Evolutionary conservation across 257 asterid genomes (phyloP).

Genomic region (Avicennia marina): DNA sequence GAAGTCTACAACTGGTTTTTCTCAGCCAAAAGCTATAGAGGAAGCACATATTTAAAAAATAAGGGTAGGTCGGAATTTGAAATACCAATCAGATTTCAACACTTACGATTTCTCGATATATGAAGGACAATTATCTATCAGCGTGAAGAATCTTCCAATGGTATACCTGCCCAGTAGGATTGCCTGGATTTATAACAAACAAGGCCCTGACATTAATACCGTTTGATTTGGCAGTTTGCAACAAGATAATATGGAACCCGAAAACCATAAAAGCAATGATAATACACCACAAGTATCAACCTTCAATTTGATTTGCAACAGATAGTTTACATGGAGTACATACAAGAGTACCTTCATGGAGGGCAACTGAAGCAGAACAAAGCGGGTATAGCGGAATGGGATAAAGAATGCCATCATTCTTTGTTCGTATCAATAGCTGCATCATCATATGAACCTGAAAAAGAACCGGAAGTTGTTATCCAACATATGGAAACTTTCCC

Average conservation of each 20-base stretch:
- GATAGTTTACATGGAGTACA: constrained; percentile 10
- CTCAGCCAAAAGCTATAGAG: constrained; percentile 33
- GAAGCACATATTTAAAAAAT: no score
- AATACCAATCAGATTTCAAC: no score
- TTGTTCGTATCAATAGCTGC: constrained; percentile 79
- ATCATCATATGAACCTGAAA: constrained; percentile 98
- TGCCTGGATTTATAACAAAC: constrained; percentile 97
- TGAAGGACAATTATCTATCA: no score
- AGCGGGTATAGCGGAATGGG: constrained; percentile 99
- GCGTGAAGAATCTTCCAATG: no score
- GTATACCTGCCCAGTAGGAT: constrained; percentile 95
- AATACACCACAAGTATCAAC: no score
- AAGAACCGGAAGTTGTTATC: neutral
- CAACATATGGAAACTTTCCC: no score
- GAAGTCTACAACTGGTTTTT: constrained; percentile 89
- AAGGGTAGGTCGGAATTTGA: no score
- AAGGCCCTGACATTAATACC: constrained; percentile 74
- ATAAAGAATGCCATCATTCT: constrained; percentile 87
- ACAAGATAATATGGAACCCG: constrained; percentile 95
- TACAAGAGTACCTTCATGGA: constrained; percentile 97
- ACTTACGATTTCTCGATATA: neutral
- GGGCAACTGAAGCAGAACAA: constrained; percentile 62
- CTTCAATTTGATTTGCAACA: neutral
- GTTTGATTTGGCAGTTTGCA: constrained; percentile 73
- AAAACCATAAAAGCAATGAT: constrained; percentile 9